These are phyloP conservation scores for Platanthera zijinensis DNA, from an alignment of 106 monocot species.

Conservation along the genomic window DNA sequence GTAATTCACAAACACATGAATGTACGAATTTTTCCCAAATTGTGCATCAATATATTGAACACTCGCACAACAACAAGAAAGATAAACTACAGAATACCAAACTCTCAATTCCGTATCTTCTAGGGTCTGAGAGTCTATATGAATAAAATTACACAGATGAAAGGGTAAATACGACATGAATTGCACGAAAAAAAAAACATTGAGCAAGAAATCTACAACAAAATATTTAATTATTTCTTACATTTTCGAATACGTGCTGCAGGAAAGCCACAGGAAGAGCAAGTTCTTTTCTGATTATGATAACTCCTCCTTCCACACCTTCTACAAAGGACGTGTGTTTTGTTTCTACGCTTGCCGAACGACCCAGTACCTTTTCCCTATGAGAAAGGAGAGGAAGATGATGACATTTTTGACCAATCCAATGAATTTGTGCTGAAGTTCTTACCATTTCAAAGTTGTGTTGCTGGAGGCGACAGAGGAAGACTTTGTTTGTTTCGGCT, in stretches of 20 bases:
- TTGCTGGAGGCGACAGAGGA: too few species aligned
- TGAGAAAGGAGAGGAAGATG: background rate
- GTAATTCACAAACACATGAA: background rate
- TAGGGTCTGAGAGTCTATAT: background rate
- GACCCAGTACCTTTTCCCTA: constrained; percentile 44
- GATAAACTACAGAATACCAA: background rate
- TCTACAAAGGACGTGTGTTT: constrained; percentile 34
- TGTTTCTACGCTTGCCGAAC: constrained; percentile 40
- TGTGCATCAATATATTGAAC: background rate
- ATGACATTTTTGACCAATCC: too few species aligned
- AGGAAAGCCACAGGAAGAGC: constrained; percentile 39
- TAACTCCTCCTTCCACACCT: constrained; percentile 40
- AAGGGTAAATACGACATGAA: background rate
- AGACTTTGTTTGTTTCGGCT: too few species aligned
- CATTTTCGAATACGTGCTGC: constrained; percentile 21
- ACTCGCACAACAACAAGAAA: background rate
- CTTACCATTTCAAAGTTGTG: too few species aligned
- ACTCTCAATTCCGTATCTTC: background rate
- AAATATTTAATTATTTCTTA: background rate
- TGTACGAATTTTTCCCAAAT: background rate
- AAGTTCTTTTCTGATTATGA: constrained; percentile 42
- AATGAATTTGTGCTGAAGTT: too few species aligned
- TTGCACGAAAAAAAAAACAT: background rate
- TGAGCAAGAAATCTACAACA: background rate
- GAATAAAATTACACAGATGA: background rate